Evolutionary conservation across 2,329 filamentous ascomycete genomes (phyloP), one percentile per base, ranked within the genome.

Genomic region (Davidsoniella australis): DNA sequence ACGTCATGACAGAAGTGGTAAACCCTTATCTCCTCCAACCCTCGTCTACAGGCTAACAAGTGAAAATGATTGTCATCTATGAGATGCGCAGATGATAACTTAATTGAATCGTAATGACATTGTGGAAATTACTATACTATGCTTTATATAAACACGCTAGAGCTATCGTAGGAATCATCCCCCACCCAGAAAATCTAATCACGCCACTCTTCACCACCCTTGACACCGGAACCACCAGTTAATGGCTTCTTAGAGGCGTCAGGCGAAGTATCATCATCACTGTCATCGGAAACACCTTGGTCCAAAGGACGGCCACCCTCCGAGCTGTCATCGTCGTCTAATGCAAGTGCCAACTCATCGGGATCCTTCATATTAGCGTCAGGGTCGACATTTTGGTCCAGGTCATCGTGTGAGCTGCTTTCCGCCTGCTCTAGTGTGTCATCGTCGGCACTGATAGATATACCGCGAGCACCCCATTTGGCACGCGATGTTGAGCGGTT

Each of bases 331-430:
- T 75, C 73, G 6, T 78, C 72, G 23, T 75, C 71, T 40, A 81
- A 62, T 8, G 70, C 76, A 51, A 66, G 68, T 2, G 76, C 76
- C 49, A 81, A 65, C 61, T 81, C 78, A 58, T 81, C 77, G 0
- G 77, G 77, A 54, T 81, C 77, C 55, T 70, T 68, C 76, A 81
- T 80, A 65, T 70, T 77, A 37, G 77, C 77, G 57, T 80, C 76
- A 0, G 75, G 72, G 56, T 80, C 76, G 5, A 73, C 64, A 26
- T 61, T 62, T 2, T 63, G 67, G 23, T 72, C 60, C 48, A 68
- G 64, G 43, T 71, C 65, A 55, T 68, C 64, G 47, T 70, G 67
- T 16, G 64, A 62, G 8, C 57, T 58, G 14, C 59, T 57, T n/a
- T 64, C 65, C 42, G 65, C 62, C 40, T 70, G 68, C 49, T 69